Evolutionary conservation across 192 early-diverging fungal genomes (phyloP), one percentile per base, ranked within the genome.

Genomic region (Entrophospora sp.): DNA sequence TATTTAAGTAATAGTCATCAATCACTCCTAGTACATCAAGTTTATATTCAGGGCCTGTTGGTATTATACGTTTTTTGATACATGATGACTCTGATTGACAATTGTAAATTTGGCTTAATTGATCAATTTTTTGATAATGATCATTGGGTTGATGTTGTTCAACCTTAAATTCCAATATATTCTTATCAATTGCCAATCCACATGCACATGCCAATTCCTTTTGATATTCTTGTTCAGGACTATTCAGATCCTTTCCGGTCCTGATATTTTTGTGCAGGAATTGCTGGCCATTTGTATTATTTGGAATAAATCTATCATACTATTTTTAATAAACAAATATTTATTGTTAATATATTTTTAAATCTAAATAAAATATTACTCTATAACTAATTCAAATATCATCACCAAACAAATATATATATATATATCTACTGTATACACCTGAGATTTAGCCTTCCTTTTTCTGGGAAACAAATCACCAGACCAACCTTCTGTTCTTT

Each of bases 1-100:
- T 61, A 59, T 96, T 99, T 20, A 96, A 76, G 72, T 99, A 99
- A 71, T 91, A 99, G 73, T 99, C 95, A 63, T 99, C 95, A 20
- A 79, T 66, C 59, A 98, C 68, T 0, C 85, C 86, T 2, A 93
- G 93, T 1, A 95, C 93, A 77, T 98, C 96, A 30, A 98, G 77
- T 3, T 96, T 77, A 35, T 83, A 84, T 64, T 91, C 90, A 0
- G 96, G 91, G 13, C 81, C 81, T 12, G 81, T 87, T n/a, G 85
- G 73, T 30, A 98, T 92, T 30, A 86, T 82, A 28, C 95, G 76
- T 38, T 82, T 81, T 34, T 61, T 70, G 60, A 52, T 59, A 68
- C 65, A 60, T 30, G 63, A 37, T 4, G 36, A 66, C 20, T 65
- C 35, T 53, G 68, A 63, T 30, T 64, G 71, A 20, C 65, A 72